These are phyloP conservation scores for Lentinula detonsa DNA, from an alignment of 768 basidiomycete genomes.

Conservation along the genomic window DNA sequence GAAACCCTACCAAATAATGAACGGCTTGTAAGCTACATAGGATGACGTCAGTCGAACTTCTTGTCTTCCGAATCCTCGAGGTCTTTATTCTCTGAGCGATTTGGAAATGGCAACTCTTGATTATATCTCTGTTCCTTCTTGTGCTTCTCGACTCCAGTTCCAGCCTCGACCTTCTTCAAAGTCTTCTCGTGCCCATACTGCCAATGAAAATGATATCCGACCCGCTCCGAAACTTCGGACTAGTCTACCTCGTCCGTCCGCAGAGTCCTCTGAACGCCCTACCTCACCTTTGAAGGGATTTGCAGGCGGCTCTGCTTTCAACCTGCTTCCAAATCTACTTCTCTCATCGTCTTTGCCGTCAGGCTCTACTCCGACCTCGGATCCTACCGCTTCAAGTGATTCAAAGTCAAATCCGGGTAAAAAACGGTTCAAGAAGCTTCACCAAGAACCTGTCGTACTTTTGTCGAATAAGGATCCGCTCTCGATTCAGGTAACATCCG, in stretches of 20 bases:
- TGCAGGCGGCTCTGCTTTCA: constrained; percentile 21
- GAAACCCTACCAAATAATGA: too few species aligned
- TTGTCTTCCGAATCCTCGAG: neutral
- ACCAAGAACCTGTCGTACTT: constrained; percentile 25
- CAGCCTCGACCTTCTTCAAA: neutral
- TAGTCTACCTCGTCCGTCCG: constrained; percentile 32
- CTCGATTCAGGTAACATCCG: constrained; percentile 70
- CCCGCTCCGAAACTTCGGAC: constrained; percentile 37
- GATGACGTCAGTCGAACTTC: neutral
- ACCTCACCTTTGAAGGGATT: constrained; percentile 15
- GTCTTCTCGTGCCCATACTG: constrained; percentile 5
- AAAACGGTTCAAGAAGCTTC: constrained; percentile 1
- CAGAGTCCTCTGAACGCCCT: constrained; percentile 20
- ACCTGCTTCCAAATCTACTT: constrained; percentile 35
- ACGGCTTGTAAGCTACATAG: neutral
- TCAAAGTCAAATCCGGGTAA: constrained; percentile 15
- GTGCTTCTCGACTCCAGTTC: constrained; percentile 32
- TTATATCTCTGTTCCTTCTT: constrained; percentile 38
- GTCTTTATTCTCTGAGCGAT: neutral
- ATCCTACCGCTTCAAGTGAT: constrained; percentile 12
- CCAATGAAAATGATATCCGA: constrained; percentile 22
- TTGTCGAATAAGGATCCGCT: constrained; percentile 62
- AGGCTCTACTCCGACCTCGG: constrained; percentile 1
- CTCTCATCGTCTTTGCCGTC: constrained; percentile 22
- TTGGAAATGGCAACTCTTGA: constrained; percentile 40